Conservation (phyloP, 208 protist species). For the Endotrypanum monterogeii region DNA sequence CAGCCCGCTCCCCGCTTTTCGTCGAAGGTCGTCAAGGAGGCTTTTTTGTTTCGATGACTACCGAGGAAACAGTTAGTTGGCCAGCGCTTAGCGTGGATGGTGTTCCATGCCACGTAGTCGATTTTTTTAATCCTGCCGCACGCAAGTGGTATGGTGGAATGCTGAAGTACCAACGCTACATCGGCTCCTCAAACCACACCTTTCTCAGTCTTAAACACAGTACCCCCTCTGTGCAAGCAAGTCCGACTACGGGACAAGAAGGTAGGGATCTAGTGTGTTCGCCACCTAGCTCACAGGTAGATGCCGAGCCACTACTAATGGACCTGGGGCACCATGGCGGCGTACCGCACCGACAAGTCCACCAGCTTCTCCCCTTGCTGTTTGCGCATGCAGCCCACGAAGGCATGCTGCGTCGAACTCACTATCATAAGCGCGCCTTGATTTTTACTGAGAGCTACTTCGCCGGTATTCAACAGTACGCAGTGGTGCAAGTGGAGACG, state of each 20-base stretch:
- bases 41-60: slow-evolving; percentile 85
- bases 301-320: slow-evolving; percentile 80
- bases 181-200: slow-evolving; percentile 89
- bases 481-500: slow-evolving; percentile 59
- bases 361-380: slow-evolving; percentile 96
- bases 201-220: slow-evolving; percentile 98
- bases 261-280: not conserved
- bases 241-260: slow-evolving; percentile 24
- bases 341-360: slow-evolving; percentile 94
- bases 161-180: slow-evolving; percentile 88
- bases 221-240: slow-evolving; percentile 74
- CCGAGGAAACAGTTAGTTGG: slow-evolving; percentile 37
- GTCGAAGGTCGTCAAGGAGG: slow-evolving; percentile 50
- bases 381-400: slow-evolving; percentile 65
- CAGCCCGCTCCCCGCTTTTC: slow-evolving; percentile 66
- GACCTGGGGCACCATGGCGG: slow-evolving; percentile 60
- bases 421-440: slow-evolving; percentile 86
- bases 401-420: slow-evolving; percentile 71
- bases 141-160: slow-evolving; percentile 89
- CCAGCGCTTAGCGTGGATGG: slow-evolving; percentile 32
- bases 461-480: slow-evolving; percentile 94
- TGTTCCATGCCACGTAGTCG: slow-evolving; percentile 87
- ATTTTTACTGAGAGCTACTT: slow-evolving; percentile 96
- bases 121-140: slow-evolving; percentile 87
- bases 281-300: not conserved